phyloP scores from a whole-genome alignment of 1,284 basidiomycete genomes.

The Cryptococcus hybrid region DNA sequence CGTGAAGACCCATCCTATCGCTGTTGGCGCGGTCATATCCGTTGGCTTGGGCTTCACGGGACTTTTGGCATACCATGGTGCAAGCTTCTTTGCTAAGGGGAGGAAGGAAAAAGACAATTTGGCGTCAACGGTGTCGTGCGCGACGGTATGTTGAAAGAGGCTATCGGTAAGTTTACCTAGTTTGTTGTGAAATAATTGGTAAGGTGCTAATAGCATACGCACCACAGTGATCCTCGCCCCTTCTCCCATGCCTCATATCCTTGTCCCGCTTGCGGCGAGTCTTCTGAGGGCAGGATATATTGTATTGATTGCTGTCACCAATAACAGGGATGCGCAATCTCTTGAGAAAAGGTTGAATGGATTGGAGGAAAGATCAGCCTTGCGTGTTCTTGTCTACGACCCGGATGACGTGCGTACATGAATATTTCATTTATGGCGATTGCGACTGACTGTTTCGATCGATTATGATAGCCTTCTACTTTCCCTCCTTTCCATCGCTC shows the following conservation, averaged over 20 bases:
- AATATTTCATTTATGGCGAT: neutral
- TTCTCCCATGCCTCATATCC: constrained; percentile 39
- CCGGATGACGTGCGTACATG: constrained; percentile 40
- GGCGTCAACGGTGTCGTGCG: constrained; percentile 34
- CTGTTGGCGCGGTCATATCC: constrained; percentile 27
- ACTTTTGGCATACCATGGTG: constrained; percentile 11
- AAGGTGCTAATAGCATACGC: neutral
- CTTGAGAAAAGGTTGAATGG: constrained; percentile 41
- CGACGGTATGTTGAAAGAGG: constrained; percentile 48
- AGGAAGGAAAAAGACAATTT: constrained; percentile 17
- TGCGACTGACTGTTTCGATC: neutral
- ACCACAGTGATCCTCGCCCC: constrained; percentile 41
- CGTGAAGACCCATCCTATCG: constrained; percentile 31
- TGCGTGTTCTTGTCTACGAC: constrained; percentile 48
- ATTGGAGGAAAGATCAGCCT: constrained; percentile 38
- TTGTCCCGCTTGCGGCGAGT: constrained; percentile 40
- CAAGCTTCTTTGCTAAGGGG: constrained; percentile 3
- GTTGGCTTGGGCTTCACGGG: constrained; percentile 34
- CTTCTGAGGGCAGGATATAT: constrained; percentile 47
- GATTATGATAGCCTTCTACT: constrained; percentile 26
- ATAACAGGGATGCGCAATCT: constrained; percentile 44
- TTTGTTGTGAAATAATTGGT: neutral
- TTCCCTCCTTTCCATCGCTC: constrained; percentile 49
- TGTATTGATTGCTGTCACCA: constrained; percentile 47
- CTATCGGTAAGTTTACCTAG: constrained; percentile 34